Base-by-base conservation (phyloP, 257 asterid genomes). In the Henckelia pumila region DNA sequence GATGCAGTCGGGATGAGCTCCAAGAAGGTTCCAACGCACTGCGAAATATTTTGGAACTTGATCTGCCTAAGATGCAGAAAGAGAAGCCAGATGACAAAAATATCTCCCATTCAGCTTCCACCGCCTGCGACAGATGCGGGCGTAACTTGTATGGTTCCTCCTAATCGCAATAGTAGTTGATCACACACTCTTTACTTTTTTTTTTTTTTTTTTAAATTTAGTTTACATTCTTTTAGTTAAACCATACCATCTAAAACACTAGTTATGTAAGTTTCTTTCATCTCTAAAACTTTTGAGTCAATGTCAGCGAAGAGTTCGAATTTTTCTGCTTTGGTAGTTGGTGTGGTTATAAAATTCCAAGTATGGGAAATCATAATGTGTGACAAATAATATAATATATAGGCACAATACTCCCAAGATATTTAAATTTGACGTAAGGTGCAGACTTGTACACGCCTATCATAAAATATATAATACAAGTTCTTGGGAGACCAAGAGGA, bases 71-170 rank as follows among this genome's bases (percentile, higher is more conserved):
- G 55, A 47, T 47, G 55, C 20, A 47, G 20, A 17, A 47, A 17
- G 55, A 16, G 21, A 47, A 47, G 8, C 21, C 55, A 16, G 55
- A 17, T 53, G 21, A 17, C 20, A 61, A 76, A 23, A 67, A 67
- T 1, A 57, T 14, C 56, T 67, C 81, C 22, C 85, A 73, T 63
- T 17, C 81, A 17, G 61, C 73, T 57, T 66, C 90, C 49, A 64
- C 64, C 14, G 69, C 69, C 17, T 93, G 99, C 40, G 97, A 93
- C 71, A 89, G 95, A 8, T 93, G 97, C 56, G 95, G 96, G 26
- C 95, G 95, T 47, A 68, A 79, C 80, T 53, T 78, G 80, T 82
- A 86, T 19, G 79, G 56, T 47, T 76, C 81, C 82, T 21, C 78
- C 47, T 37, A 75, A 14, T 47, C 55, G 3, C 5, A 47, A 13